phyloP scores from a whole-genome alignment of 2,329 filamentous ascomycete species.

The Escovopsis weberi region DNA sequence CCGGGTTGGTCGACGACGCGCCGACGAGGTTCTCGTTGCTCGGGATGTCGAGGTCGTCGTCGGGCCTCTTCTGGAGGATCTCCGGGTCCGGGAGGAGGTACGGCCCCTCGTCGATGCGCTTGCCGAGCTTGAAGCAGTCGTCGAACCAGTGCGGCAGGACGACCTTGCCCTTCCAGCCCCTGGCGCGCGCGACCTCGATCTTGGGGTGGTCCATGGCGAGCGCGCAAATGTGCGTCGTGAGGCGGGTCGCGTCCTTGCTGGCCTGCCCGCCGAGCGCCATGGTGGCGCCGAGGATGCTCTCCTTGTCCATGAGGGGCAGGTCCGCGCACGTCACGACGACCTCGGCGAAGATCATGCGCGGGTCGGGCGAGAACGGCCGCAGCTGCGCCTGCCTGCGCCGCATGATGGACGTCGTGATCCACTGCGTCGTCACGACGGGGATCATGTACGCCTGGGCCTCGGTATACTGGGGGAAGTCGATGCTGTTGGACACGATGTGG shows the following conservation, averaged over 20 bases:
- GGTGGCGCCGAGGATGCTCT: conserved; percentile 81
- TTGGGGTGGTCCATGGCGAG: conserved; percentile 62
- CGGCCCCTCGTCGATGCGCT: conserved; percentile 75
- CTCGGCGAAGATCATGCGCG: conserved; percentile 75
- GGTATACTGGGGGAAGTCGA: conserved; percentile 82
- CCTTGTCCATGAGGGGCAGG: conserved; percentile 73
- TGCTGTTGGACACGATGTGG: conserved; percentile 53
- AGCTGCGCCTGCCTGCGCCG: conserved; percentile 61
- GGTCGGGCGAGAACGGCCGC: conserved; percentile 80
- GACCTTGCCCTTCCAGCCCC: conserved; percentile 59
- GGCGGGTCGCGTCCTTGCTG: conserved; percentile 51
- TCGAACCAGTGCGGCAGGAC: conserved; percentile 97
- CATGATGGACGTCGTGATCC: conserved; percentile 59
- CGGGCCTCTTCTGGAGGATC: conserved; percentile 47
- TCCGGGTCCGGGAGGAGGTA: conserved; percentile 80
- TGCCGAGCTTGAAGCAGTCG: conserved; percentile 85
- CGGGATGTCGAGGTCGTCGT: conserved; percentile 42
- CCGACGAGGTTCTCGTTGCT: conserved; percentile 49
- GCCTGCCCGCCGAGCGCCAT: conserved; percentile 80
- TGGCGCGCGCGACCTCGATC: conserved; percentile 46
- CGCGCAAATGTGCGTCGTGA: conserved; percentile 82
- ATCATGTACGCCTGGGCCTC: conserved; percentile 63
- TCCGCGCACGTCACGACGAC: conserved; percentile 73
- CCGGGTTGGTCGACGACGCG: conserved; percentile 39
- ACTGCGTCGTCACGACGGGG: conserved; percentile 68